These are phyloP conservation scores for Neonectria coccinea DNA, from an alignment of 2,329 filamentous ascomycete genomes.

Conservation along the genomic window DNA sequence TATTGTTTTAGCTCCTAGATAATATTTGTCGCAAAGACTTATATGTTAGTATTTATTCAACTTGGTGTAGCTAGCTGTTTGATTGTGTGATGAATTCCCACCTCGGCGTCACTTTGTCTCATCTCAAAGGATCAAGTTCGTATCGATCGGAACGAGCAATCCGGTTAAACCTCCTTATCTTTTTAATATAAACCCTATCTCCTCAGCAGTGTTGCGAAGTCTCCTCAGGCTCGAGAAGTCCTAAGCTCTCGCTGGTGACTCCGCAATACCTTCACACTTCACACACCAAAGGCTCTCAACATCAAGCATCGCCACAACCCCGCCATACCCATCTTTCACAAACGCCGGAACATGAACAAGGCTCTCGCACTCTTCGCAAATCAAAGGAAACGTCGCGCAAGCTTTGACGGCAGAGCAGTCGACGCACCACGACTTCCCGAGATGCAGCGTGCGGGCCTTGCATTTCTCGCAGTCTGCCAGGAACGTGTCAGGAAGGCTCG, in stretches of 20 bases:
- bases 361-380: conserved; percentile 29
- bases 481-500: conserved; percentile 15
- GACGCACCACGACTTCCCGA: conserved; percentile 38
- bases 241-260: conserved; percentile 22
- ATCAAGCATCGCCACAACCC: conserved; percentile 30
- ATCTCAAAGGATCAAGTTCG: too few species aligned
- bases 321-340: conserved; percentile 30
- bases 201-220: too few species aligned
- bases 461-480: conserved; percentile 22
- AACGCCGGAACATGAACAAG: conserved; percentile 18
- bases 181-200: too few species aligned
- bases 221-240: too few species aligned
- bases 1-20: too few species aligned
- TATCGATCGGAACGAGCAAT: too few species aligned
- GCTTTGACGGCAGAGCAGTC: conserved; percentile 14
- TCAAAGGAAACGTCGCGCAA: conserved; percentile 9
- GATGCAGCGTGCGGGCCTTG: conserved; percentile 28
- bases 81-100: too few species aligned
- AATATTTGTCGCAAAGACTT: too few species aligned
- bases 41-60: too few species aligned
- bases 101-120: too few species aligned
- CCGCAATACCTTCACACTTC: conserved; percentile 26
- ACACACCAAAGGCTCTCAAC: conserved; percentile 39
- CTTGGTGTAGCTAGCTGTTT: too few species aligned
- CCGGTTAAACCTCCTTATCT: too few species aligned